These are phyloP conservation scores for Septoria petroselini DNA, from an alignment of 2,329 filamentous ascomycete genomes.

Conservation along the genomic window DNA sequence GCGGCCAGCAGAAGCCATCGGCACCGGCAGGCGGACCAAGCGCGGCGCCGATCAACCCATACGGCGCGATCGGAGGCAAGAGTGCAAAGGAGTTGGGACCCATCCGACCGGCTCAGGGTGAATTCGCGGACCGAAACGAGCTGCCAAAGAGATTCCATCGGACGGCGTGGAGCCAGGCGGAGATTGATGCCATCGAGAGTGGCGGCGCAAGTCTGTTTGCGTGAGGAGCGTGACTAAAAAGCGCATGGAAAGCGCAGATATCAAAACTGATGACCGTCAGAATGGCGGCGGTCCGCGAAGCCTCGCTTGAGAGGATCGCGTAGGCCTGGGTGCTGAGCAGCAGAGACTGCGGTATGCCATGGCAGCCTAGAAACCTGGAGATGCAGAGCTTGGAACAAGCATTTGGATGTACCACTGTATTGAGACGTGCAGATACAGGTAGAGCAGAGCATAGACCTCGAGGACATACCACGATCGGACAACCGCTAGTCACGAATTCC, in stretches of 20 bases:
- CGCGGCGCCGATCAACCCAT: constrained; percentile 27
- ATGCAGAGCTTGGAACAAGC: background rate
- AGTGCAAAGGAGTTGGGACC: constrained; percentile 70
- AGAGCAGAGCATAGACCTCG: constrained; percentile 6
- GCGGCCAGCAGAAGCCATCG: constrained; percentile 22
- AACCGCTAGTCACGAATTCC: too few relatives aligned
- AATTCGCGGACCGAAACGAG: constrained; percentile 85
- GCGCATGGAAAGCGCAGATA: too few relatives aligned
- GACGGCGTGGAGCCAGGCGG: constrained; percentile 67
- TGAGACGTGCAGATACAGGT: constrained; percentile 5
- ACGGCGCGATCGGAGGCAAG: constrained; percentile 54
- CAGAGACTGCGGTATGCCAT: too few relatives aligned
- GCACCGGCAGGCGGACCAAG: constrained; percentile 15
- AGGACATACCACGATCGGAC: too few relatives aligned
- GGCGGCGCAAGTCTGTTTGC: constrained; percentile 66
- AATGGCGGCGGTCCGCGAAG: too few relatives aligned
- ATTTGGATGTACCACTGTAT: constrained; percentile 3
- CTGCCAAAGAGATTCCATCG: constrained; percentile 81
- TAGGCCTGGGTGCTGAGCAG: too few relatives aligned
- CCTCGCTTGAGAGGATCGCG: too few relatives aligned
- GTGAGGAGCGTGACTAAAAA: too few relatives aligned
- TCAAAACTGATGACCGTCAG: too few relatives aligned
- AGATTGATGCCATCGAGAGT: constrained; percentile 95
- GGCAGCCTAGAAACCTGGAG: too few relatives aligned
- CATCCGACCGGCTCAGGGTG: constrained; percentile 66